A percentile compares a stretch with the other conserved stretches of the same genome.
phyloP scores from a whole-genome alignment of 495 filamentous ascomycete species.

The Pyrenula aspistea region DNA sequence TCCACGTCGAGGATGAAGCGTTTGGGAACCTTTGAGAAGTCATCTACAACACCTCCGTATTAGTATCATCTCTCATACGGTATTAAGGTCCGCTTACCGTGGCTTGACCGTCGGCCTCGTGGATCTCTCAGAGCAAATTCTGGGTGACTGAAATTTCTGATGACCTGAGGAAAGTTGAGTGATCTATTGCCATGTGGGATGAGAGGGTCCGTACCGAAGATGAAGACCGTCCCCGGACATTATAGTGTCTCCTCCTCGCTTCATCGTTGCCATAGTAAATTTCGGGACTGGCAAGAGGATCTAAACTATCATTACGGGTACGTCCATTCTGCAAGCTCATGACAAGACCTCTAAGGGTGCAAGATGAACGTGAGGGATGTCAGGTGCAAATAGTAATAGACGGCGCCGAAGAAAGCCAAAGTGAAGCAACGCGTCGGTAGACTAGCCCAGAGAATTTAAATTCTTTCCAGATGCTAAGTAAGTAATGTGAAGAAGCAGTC shows the following conservation, averaged over 20 bases:
- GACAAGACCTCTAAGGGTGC: too few species aligned
- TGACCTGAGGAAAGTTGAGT: slow-evolving; percentile 12
- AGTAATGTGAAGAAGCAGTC: too few species aligned
- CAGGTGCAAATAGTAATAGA: too few species aligned
- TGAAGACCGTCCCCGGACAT: slow-evolving; percentile 29
- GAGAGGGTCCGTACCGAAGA: slow-evolving; percentile 27
- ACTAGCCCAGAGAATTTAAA: too few species aligned
- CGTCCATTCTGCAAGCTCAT: slow-evolving; percentile 1
- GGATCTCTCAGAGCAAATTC: slow-evolving; percentile 21
- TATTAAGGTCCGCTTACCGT: slow-evolving; percentile 24
- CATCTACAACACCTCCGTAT: slow-evolving; percentile 26
- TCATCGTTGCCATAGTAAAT: slow-evolving; percentile 38
- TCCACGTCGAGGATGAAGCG: slow-evolving; percentile 72
- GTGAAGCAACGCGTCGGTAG: too few species aligned
- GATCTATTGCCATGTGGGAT: slow-evolving; percentile 5
- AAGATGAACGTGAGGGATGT: too few species aligned
- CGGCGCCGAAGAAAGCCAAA: too few species aligned
- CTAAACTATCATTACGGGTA: slow-evolving; percentile 7
- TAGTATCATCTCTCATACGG: background rate
- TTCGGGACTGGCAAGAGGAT: slow-evolving; percentile 35
- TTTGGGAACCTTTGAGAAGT: slow-evolving; percentile 36
- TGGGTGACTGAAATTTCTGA: slow-evolving; percentile 11
- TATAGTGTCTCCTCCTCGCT: slow-evolving; percentile 14
- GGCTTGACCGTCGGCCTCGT: slow-evolving; percentile 28
- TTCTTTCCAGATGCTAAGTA: too few species aligned